Evolutionary conservation across 1,284 basidiomycete species (phyloP), one percentile per base, ranked within the genome.

Genomic region (Boletellus sp.): DNA sequence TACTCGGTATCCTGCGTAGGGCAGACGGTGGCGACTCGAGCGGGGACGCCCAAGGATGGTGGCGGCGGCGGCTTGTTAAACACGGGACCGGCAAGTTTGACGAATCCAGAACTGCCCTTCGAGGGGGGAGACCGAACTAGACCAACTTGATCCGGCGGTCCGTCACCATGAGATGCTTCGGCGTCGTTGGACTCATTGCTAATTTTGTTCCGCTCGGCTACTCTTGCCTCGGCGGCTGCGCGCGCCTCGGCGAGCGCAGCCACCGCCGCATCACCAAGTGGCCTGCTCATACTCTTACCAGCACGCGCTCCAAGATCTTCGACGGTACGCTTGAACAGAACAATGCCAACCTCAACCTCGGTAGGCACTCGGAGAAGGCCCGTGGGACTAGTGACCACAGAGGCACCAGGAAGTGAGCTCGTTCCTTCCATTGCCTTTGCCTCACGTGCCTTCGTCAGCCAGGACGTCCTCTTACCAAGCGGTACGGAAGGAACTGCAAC

Each of bases 381-480:
- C 11, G 47, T 19, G 22, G 58, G 35, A 19, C 34, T 27, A 41
- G 35, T 17, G 49, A 19, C 29, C 55, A 45, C 30, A 40, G 30
- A 58, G 32, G 60, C 54, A 44, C 55, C 67, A 4, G 66, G 52
- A 39, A 76, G 74, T 57, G 74, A 78, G 4, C 59, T 61, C 11
- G 72, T 71, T 26, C 67, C 71, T 54, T 86, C 86, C 56, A 82
- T 63, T 5, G 84, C 83, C 55, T 87, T 88, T 19, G 75, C 82
- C 59, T 88, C 86, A 34, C 85, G 74, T 11, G 82, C 84, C 56
- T 85, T 87, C 60, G 77, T 79, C 45, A 90, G 62, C 87, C 87
- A 89, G 1, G 87, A 90, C 11, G 84, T 82, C 21, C 87, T 78
- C 55, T 85, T 86, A 4, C 76, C 77, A 11, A 70, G 57, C 10